phyloP scores from a whole-genome alignment of 805 yeast genomes.

The Saccharomycopsis olivae region DNA sequence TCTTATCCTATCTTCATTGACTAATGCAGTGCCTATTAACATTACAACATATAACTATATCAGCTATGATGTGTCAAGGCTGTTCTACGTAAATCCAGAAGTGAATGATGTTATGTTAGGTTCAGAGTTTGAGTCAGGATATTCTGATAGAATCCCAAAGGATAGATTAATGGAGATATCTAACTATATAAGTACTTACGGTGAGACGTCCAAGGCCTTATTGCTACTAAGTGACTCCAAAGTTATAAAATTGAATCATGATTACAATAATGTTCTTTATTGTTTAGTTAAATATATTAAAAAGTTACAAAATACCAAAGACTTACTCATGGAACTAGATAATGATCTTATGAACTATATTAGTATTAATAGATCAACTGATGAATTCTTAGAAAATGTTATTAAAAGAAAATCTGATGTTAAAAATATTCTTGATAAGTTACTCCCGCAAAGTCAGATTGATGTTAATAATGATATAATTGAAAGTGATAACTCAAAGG shows the following conservation, averaged over 20 bases:
- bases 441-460: too few relatives aligned
- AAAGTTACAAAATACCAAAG: background rate
- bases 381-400: conserved; percentile 9
- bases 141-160: too few relatives aligned
- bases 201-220: too few relatives aligned
- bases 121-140: background rate
- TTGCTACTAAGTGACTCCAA: conserved; percentile 8
- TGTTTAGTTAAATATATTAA: conserved; percentile 12
- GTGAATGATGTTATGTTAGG: background rate
- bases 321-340: conserved; percentile 5
- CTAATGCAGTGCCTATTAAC: conserved; percentile 11
- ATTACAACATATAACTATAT: conserved; percentile 16
- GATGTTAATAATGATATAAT: background rate
- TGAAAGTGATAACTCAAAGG: background rate
- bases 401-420: conserved; percentile 10
- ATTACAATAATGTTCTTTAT: conserved; percentile 14
- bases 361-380: conserved; percentile 13
- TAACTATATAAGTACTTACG: too few relatives aligned
- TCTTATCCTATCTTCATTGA: background rate
- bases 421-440: conserved; percentile 8
- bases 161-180: too few relatives aligned
- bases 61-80: conserved; percentile 13
- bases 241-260: conserved; percentile 8
- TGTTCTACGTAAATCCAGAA: conserved; percentile 5
- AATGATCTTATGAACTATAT: conserved; percentile 8